A percentile compares a stretch with the other conserved stretches of the same genome.
phyloP scores from a whole-genome alignment of 495 filamentous ascomycete species.

The Daldinia loculata region DNA sequence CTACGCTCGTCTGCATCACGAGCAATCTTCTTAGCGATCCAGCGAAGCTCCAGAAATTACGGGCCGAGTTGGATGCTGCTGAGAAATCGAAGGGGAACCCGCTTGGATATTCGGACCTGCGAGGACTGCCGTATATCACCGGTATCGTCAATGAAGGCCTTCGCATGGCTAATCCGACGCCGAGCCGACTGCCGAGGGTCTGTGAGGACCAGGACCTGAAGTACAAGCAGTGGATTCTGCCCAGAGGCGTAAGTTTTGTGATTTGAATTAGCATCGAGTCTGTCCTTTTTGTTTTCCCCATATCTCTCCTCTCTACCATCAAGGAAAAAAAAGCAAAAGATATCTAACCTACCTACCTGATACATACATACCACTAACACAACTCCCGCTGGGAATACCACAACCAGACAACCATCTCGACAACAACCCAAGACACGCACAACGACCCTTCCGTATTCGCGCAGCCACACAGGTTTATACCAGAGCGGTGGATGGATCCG shows the following conservation, averaged over 20 bases:
- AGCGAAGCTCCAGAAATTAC: constrained; percentile 39
- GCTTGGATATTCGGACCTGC: constrained; percentile 38
- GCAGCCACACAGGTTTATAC: constrained; percentile 50
- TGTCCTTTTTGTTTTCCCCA: background rate
- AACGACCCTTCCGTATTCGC: constrained; percentile 51
- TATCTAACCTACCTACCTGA: no score
- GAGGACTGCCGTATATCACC: constrained; percentile 51
- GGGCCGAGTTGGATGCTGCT: constrained; percentile 42
- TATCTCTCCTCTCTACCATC: background rate
- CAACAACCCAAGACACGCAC: constrained; percentile 47
- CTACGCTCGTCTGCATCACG: constrained; percentile 43
- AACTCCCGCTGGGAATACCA: background rate
- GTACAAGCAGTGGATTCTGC: constrained; percentile 48
- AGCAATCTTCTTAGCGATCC: constrained; percentile 46
- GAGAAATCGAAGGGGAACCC: constrained; percentile 22
- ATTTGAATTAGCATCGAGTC: background rate
- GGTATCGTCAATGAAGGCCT: constrained; percentile 54
- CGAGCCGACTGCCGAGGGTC: constrained; percentile 52
- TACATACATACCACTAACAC: background rate
- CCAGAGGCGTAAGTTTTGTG: constrained; percentile 35
- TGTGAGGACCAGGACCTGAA: constrained; percentile 52
- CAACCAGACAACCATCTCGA: constrained; percentile 39
- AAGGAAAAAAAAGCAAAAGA: background rate
- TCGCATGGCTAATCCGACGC: constrained; percentile 55
- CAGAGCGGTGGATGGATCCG: constrained; percentile 57